These are phyloP conservation scores for Fusarium falciforme DNA, from an alignment of 2,329 filamentous ascomycete genomes.

Conservation along the genomic window DNA sequence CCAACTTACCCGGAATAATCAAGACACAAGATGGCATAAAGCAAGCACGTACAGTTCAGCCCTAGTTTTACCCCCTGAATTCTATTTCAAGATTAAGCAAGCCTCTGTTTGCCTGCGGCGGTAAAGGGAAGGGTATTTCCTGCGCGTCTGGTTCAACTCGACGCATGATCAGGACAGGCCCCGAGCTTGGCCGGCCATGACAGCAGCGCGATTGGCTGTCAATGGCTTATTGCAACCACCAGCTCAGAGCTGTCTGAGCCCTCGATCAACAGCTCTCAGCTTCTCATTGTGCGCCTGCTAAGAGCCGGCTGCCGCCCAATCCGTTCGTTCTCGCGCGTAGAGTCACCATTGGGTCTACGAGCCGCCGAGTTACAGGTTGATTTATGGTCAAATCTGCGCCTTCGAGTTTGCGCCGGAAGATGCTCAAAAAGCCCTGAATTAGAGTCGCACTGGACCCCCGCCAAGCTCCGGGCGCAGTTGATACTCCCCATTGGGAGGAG, in stretches of 20 bases:
- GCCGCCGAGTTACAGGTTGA: constrained; percentile 4
- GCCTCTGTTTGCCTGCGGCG: not conserved
- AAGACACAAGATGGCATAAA: not conserved
- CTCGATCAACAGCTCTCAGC: constrained; percentile 23
- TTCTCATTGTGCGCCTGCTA: constrained; percentile 11
- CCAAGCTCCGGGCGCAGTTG: constrained; percentile 25
- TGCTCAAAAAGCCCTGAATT: constrained; percentile 29
- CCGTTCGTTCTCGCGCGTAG: not conserved
- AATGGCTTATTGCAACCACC: constrained; percentile 30
- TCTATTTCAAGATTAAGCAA: not conserved
- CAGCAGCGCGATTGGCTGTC: constrained; percentile 37
- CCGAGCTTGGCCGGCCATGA: constrained; percentile 33
- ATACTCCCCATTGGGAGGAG: constrained; percentile 24
- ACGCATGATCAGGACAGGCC: constrained; percentile 38
- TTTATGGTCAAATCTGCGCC: constrained; percentile 8
- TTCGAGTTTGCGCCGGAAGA: constrained; percentile 27
- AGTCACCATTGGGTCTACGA: constrained; percentile 23
- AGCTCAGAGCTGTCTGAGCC: constrained; percentile 32
- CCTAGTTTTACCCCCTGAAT: not conserved
- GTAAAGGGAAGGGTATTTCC: constrained; percentile 6
- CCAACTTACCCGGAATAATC: not conserved
- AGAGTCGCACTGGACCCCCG: constrained; percentile 32
- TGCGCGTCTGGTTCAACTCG: constrained; percentile 31
- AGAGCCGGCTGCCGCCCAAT: constrained; percentile 11
- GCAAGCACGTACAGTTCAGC: not conserved